phyloP scores from a whole-genome alignment of 2,329 filamentous ascomycete genomes.

The Cordyceps cateniannulata region DNA sequence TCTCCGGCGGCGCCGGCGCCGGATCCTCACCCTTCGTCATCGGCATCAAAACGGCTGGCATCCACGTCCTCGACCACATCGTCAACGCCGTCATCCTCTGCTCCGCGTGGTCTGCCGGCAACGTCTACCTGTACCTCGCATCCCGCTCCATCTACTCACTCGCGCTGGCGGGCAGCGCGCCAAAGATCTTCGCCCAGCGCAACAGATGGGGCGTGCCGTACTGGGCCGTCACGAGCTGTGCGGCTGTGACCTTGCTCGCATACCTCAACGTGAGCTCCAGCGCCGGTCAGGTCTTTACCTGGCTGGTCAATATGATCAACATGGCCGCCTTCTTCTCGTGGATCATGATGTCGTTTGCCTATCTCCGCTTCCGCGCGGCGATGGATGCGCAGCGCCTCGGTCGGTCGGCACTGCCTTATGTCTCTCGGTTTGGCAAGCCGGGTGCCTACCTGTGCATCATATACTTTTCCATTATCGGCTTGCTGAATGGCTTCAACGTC shows the following conservation, averaged over 20 bases:
- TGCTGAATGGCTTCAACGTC: conserved; percentile 53
- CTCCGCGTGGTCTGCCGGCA: conserved; percentile 50
- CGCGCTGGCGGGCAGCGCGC: conserved; percentile 30
- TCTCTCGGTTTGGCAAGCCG: conserved; percentile 1
- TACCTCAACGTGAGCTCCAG: conserved; percentile 51
- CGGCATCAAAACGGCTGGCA: conserved; percentile 53
- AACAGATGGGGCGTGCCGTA: conserved; percentile 21
- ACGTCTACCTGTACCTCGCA: conserved; percentile 43
- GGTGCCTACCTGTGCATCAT: conserved; percentile 10
- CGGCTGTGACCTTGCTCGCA: conserved; percentile 50
- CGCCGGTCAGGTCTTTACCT: conserved; percentile 51
- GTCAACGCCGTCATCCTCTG: conserved; percentile 47
- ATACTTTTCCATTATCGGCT: conserved; percentile 27
- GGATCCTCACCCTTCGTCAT: conserved; percentile 56
- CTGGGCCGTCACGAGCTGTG: conserved; percentile 10
- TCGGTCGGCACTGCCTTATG: conserved; percentile 1
- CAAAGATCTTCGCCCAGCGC: conserved; percentile 27
- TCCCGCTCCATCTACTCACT: conserved; percentile 38
- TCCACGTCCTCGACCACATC: conserved; percentile 53
- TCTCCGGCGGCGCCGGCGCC: conserved; percentile 24
- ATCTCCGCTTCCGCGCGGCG: conserved; percentile 15
- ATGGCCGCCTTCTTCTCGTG: conserved; percentile 16
- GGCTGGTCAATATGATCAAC: conserved; percentile 39
- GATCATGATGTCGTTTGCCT: conserved; percentile 14
- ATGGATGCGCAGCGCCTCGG: conserved; percentile 7